These are phyloP conservation scores for Sicyos edulis DNA, from an alignment of 306 rosid genomes.

Conservation along the genomic window DNA sequence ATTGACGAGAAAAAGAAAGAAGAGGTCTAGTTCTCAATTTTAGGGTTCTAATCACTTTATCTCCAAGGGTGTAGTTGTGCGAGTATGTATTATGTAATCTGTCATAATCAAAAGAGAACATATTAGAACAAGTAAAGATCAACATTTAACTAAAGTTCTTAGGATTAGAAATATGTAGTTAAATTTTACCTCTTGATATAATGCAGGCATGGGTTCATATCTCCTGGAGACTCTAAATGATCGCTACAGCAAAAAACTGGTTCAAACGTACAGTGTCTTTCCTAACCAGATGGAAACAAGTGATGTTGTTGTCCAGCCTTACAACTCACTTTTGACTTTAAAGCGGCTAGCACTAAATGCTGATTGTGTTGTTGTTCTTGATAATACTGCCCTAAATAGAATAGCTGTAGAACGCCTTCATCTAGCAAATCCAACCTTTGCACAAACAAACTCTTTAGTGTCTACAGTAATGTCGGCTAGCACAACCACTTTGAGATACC, in stretches of 20 bases:
- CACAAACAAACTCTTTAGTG: conserved; percentile 93
- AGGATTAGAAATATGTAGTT: not conserved
- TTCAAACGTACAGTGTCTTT: conserved; percentile 95
- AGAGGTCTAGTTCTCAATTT: conserved; percentile 1
- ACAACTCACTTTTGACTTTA: conserved; percentile 93
- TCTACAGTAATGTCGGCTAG: conserved; percentile 99
- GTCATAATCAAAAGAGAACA: not conserved
- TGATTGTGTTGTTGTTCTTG: conserved; percentile 98
- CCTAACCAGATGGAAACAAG: conserved; percentile 99
- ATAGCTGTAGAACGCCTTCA: conserved; percentile 98
- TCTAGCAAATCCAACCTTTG: conserved; percentile 91
- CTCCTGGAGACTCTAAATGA: conserved; percentile 91
- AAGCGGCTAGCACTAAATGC: conserved; percentile 94
- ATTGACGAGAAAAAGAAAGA: not conserved
- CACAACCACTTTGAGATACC: conserved; percentile 93
- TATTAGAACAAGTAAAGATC: not conserved
- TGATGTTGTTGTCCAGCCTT: conserved; percentile 99
- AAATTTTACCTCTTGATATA: conserved; percentile 12
- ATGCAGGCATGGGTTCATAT: conserved; percentile 77
- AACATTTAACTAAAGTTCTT: not conserved
- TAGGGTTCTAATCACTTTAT: not conserved
- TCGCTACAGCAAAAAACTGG: conserved; percentile 96
- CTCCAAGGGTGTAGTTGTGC: not conserved
- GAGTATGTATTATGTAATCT: not conserved
- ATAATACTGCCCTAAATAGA: conserved; percentile 92